Conservation (phyloP, 2,329 filamentous ascomycete genomes). For the Drechslera avenae region DNA sequence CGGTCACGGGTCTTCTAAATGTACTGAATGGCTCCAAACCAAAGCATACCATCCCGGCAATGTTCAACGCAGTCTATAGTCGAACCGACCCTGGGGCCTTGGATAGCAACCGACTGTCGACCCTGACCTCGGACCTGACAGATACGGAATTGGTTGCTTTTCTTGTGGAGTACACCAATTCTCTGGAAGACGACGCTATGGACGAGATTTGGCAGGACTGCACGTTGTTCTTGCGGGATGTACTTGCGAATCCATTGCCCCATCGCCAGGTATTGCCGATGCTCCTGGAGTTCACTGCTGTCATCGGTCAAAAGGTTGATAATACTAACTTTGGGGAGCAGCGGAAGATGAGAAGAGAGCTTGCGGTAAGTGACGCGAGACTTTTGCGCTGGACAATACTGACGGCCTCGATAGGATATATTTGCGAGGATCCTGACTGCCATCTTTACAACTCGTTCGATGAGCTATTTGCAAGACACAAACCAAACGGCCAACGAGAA, state of each 20-base stretch:
- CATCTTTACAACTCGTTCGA: conserved; percentile 88
- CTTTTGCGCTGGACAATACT: background rate
- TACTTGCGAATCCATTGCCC: conserved; percentile 91
- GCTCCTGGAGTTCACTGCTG: conserved; percentile 84
- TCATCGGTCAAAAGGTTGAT: conserved; percentile 92
- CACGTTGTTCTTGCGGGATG: conserved; percentile 84
- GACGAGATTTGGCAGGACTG: conserved; percentile 98
- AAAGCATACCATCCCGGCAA: conserved; percentile 87
- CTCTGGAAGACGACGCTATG: conserved; percentile 94
- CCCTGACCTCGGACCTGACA: conserved; percentile 80
- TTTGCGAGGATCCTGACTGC: conserved; percentile 87
- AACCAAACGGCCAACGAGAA: conserved; percentile 41
- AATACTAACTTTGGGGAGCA: conserved; percentile 98
- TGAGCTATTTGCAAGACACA: conserved; percentile 69
- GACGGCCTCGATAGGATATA: conserved; percentile 66
- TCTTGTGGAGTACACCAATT: conserved; percentile 84
- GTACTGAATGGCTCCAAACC: conserved; percentile 90
- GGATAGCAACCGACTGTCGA: conserved; percentile 81
- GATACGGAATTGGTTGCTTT: conserved; percentile 88
- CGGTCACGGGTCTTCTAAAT: conserved; percentile 84
- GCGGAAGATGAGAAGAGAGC: conserved; percentile 84
- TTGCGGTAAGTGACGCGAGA: conserved; percentile 67
- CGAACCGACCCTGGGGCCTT: conserved; percentile 83
- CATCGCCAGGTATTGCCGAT: conserved; percentile 88
- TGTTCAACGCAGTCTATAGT: conserved; percentile 96